phyloP scores from a whole-genome alignment of 2,329 filamentous ascomycete genomes.

The Aspergillus fructus region DNA sequence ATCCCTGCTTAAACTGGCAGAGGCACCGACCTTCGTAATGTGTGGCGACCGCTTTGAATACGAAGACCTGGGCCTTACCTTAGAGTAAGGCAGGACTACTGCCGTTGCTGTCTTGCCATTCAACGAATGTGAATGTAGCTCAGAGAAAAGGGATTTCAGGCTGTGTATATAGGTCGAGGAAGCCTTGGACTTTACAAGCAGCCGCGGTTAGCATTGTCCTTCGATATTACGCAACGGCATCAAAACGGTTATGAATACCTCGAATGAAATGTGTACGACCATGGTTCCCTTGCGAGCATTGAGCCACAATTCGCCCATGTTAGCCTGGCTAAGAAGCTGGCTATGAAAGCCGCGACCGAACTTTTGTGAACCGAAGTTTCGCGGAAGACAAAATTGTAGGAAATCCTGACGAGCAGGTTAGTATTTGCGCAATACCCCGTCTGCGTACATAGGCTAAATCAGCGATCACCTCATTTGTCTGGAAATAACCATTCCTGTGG shows the following conservation, averaged over 20 bases:
- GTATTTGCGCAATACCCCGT: background rate
- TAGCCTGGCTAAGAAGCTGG: slow-evolving; percentile 38
- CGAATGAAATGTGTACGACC: slow-evolving; percentile 30
- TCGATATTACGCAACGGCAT: slow-evolving; percentile 1
- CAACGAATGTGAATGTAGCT: slow-evolving; percentile 50
- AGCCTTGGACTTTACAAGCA: slow-evolving; percentile 11
- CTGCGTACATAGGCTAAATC: background rate
- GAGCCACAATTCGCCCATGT: slow-evolving; percentile 29
- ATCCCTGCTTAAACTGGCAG: slow-evolving; percentile 1
- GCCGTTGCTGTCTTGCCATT: slow-evolving; percentile 57
- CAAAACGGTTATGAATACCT: slow-evolving; percentile 26
- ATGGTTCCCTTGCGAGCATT: slow-evolving; percentile 25
- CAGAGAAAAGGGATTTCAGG: slow-evolving; percentile 47
- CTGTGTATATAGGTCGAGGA: slow-evolving; percentile 31
- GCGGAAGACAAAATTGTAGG: slow-evolving; percentile 22
- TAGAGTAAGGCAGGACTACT: slow-evolving; percentile 50
- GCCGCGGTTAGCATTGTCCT: slow-evolving; percentile 19
- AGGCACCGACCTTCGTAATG: background rate
- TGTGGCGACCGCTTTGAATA: background rate
- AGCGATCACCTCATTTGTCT: slow-evolving; percentile 4
- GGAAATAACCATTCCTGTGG: background rate
- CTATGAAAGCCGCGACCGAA: slow-evolving; percentile 8
- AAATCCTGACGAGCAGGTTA: slow-evolving; percentile 3
- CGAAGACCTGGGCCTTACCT: background rate
- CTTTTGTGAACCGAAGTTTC: slow-evolving; percentile 19